Evolutionary conservation across 352 stramenopile species (phyloP).

Genomic region (Phytopythium kandeliae): DNA sequence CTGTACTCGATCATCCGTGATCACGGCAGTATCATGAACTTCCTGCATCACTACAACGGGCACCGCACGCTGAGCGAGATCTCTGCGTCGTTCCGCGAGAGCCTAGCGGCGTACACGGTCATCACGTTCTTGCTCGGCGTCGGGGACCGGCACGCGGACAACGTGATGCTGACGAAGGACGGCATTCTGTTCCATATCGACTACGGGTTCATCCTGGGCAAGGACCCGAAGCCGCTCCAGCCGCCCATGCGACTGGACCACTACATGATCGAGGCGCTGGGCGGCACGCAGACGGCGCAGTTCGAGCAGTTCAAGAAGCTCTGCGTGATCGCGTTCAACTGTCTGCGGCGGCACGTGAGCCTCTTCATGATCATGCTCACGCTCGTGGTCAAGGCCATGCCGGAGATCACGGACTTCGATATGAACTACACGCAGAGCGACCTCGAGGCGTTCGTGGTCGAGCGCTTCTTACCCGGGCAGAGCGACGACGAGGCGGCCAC

Average conservation of each 20-base stretch:
- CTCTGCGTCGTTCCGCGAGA: slow-evolving; percentile 83
- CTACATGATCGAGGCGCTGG: slow-evolving; percentile 84
- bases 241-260: slow-evolving; percentile 97
- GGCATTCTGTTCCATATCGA: slow-evolving; percentile 99
- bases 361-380: slow-evolving; percentile 86
- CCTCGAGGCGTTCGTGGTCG: slow-evolving; percentile 77
- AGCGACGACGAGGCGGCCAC: slow-evolving; percentile 78
- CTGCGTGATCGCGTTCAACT: slow-evolving; percentile 87
- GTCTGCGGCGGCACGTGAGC: slow-evolving; percentile 76
- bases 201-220: slow-evolving; percentile 98
- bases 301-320: slow-evolving; percentile 86
- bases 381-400: slow-evolving; percentile 74
- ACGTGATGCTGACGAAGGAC: slow-evolving; percentile 96
- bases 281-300: slow-evolving; percentile 68
- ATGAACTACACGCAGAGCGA: slow-evolving; percentile 84
- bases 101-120: slow-evolving; percentile 97
- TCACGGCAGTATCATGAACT: slow-evolving; percentile 80
- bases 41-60: slow-evolving; percentile 81
- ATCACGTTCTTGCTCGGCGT: slow-evolving; percentile 99
- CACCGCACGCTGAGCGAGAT: slow-evolving; percentile 84
- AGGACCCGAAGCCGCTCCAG: slow-evolving; percentile 97
- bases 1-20: slow-evolving; percentile 84
- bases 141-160: slow-evolving; percentile 98
- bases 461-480: slow-evolving; percentile 77
- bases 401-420: slow-evolving; percentile 83